Percentiles rank a stretch among this genome's conserved stretches.
Conservation (phyloP, 352 stramenopile genomes). For the Globisporangium recalcitrans region DNA sequence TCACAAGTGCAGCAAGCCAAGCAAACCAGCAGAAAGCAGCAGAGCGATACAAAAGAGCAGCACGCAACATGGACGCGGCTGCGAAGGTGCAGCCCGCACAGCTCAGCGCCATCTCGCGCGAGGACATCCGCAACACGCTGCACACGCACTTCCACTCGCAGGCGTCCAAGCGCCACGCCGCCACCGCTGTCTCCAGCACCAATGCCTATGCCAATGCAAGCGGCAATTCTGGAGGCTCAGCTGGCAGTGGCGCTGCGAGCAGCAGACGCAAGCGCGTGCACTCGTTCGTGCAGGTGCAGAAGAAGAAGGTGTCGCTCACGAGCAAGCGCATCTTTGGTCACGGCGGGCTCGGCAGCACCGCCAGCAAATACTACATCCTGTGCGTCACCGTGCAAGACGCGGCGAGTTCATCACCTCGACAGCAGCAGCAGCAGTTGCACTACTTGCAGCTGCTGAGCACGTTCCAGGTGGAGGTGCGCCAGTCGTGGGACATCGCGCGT, state of each 20-base stretch:
- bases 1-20: background rate
- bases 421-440: constrained; percentile 38
- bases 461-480: constrained; percentile 56
- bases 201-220: background rate
- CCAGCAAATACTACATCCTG: constrained; percentile 58
- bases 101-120: constrained; percentile 37
- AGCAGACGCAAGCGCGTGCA: constrained; percentile 39
- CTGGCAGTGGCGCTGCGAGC: background rate
- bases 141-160: constrained; percentile 60
- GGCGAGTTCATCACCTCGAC: background rate
- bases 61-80: constrained; percentile 7
- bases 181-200: background rate
- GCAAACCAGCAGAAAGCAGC: background rate
- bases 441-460: constrained; percentile 63
- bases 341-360: constrained; percentile 13
- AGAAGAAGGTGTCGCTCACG: constrained; percentile 45
- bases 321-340: constrained; percentile 52
- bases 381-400: constrained; percentile 57
- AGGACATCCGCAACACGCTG: constrained; percentile 59
- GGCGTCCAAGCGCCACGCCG: constrained; percentile 21
- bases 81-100: constrained; percentile 16
- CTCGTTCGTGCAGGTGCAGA: constrained; percentile 63
- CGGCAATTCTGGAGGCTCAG: background rate
- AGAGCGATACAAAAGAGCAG: background rate
- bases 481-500: constrained; percentile 53